Percentiles rank a stretch among this genome's conserved stretches.
Evolutionary conservation across 768 basidiomycete species (phyloP).

Genomic region (Suillus clintonianus): DNA sequence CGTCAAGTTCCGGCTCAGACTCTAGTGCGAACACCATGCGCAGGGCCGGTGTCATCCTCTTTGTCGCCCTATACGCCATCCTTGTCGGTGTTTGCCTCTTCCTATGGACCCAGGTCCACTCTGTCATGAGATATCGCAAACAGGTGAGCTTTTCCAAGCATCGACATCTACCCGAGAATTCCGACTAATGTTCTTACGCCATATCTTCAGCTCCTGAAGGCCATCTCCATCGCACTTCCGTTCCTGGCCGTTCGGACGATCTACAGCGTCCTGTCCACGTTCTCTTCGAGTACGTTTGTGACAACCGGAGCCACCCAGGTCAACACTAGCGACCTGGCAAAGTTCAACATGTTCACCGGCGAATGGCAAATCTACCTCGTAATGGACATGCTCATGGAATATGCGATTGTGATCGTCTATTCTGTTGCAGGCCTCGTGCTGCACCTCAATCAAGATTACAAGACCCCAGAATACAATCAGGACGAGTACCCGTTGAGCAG

Average conservation of each 20-base stretch:
- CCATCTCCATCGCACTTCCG: conserved; percentile 56
- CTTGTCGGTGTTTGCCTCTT: conserved; percentile 46
- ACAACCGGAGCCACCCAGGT: conserved; percentile 22
- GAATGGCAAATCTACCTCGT: conserved; percentile 54
- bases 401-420: conserved; percentile 45
- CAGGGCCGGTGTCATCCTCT: conserved; percentile 37
- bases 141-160: conserved; percentile 32
- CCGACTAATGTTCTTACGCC: conserved; percentile 10
- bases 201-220: conserved; percentile 51
- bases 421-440: conserved; percentile 19
- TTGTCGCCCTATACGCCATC: conserved; percentile 41
- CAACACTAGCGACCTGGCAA: conserved; percentile 36
- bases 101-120: conserved; percentile 53
- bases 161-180: not conserved
- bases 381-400: conserved; percentile 60
- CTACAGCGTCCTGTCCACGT: conserved; percentile 55
- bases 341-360: conserved; percentile 55
- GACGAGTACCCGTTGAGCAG: conserved; percentile 31
- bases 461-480: conserved; percentile 11
- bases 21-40: conserved; percentile 28
- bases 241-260: conserved; percentile 49
- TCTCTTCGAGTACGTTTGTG: conserved; percentile 46
- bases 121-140: conserved; percentile 25
- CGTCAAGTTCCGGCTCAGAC: conserved; percentile 14
- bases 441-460: conserved; percentile 21